Conservation (phyloP, 441 rosid genomes). For the Arabidopsis hybrid region DNA sequence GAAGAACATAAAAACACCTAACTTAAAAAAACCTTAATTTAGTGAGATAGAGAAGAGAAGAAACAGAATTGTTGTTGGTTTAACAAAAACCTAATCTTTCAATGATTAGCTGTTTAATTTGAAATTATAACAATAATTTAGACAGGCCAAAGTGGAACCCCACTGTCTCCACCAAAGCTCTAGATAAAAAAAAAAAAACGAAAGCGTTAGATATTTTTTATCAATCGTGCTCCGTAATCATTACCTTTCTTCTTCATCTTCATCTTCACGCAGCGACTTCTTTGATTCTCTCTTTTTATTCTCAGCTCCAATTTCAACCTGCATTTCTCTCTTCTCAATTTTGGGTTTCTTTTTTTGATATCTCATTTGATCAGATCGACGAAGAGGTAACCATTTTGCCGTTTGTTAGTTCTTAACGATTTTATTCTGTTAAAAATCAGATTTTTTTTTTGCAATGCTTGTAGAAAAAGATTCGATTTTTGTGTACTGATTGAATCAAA, state of each 20-base stretch:
- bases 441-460: background rate
- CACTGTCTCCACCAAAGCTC: constrained; percentile 43
- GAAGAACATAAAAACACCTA: background rate
- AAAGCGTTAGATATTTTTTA: constrained; percentile 12
- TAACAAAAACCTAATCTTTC: background rate
- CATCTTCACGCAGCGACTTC: background rate
- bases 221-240: constrained; percentile 39
- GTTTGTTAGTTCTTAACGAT: background rate
- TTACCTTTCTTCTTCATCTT: constrained; percentile 28
- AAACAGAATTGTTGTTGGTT: constrained; percentile 2
- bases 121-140: constrained; percentile 16
- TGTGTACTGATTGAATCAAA: constrained; percentile 16
- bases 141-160: constrained; percentile 46
- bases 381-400: constrained; percentile 28
- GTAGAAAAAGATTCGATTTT: background rate
- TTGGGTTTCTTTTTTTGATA: background rate
- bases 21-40: background rate
- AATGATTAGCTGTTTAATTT: constrained; percentile 30
- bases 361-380: constrained; percentile 31
- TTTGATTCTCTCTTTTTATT: too few species aligned
- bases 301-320: background rate
- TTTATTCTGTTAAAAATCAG: background rate
- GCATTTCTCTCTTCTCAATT: constrained; percentile 25
- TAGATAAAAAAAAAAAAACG: background rate
- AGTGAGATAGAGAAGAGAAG: background rate